Conservation (phyloP, 257 asterid genomes). For the Solanum appendiculatum region DNA sequence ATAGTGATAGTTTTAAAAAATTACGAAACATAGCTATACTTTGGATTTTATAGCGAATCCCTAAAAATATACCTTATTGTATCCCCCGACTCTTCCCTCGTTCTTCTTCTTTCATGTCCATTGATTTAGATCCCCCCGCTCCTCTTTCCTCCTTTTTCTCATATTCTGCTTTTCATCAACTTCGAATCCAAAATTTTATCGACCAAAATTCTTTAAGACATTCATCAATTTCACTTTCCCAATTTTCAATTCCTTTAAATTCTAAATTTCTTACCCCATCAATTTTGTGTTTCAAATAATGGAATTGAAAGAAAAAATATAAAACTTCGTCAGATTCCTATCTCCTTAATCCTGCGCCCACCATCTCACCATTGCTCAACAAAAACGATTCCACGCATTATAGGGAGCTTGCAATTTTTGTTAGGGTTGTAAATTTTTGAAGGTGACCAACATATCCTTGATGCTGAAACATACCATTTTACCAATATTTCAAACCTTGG, state of each 20-base stretch:
- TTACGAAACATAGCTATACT: too few relatives aligned
- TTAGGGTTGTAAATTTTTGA: background rate
- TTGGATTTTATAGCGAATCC: too few relatives aligned
- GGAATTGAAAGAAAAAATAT: too few relatives aligned
- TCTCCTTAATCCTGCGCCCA: background rate
- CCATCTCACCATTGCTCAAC: background rate
- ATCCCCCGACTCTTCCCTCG: too few relatives aligned
- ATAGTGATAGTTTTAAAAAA: too few relatives aligned
- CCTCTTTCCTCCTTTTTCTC: too few relatives aligned
- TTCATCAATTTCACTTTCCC: background rate
- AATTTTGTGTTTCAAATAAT: too few relatives aligned
- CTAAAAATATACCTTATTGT: too few relatives aligned
- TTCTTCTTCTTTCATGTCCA: too few relatives aligned
- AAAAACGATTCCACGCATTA: background rate
- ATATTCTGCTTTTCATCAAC: background rate
- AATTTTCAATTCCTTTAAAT: background rate
- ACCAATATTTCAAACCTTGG: too few relatives aligned
- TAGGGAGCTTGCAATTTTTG: background rate
- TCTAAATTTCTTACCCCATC: background rate
- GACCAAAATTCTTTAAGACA: too few relatives aligned
- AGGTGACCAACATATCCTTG: background rate
- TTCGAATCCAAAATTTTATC: background rate
- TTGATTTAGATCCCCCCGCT: too few relatives aligned
- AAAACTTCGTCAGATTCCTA: background rate
- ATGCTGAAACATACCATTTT: background rate